Evolutionary conservation across 225 moss, liverwort and hornwort genomes (phyloP).

Genomic region (Rhytidiadelphus loreus): DNA sequence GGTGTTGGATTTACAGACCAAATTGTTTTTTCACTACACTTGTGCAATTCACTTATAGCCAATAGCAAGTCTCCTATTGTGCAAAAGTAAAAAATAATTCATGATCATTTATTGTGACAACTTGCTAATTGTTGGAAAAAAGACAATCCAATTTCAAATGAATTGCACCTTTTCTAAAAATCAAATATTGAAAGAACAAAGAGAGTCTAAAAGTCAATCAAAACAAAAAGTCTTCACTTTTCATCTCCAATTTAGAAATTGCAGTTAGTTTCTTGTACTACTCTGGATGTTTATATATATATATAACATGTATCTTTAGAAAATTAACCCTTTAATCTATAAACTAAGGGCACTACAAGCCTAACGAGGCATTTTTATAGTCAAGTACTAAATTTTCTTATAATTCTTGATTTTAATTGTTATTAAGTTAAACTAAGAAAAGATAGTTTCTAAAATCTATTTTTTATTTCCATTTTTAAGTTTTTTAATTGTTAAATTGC

Average conservation of each 20-base stretch:
- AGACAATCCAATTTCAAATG: too few species aligned
- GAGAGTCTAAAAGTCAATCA: neutral
- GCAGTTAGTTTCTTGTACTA: neutral
- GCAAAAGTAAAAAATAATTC: neutral
- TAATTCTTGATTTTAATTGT: too few species aligned
- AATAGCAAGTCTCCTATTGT: neutral
- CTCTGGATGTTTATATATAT: too few species aligned
- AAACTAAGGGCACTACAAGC: too few species aligned
- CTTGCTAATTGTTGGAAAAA: neutral
- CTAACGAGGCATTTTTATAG: accelerated
- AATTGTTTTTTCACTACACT: neutral
- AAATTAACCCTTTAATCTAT: neutral
- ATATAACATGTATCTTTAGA: too few species aligned
- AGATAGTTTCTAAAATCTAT: too few species aligned
- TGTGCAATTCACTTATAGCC: neutral
- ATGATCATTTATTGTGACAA: neutral
- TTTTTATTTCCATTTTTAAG: too few species aligned
- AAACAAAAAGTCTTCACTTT: neutral
- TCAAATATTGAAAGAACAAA: neutral
- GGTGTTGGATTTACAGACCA: neutral
- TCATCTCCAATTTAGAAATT: neutral
- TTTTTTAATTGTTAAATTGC: too few species aligned
- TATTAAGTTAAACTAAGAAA: too few species aligned
- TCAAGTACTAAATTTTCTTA: too few species aligned
- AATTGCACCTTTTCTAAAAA: neutral